Conservation (phyloP, 768 basidiomycete genomes). For the Cyathus striatus region DNA sequence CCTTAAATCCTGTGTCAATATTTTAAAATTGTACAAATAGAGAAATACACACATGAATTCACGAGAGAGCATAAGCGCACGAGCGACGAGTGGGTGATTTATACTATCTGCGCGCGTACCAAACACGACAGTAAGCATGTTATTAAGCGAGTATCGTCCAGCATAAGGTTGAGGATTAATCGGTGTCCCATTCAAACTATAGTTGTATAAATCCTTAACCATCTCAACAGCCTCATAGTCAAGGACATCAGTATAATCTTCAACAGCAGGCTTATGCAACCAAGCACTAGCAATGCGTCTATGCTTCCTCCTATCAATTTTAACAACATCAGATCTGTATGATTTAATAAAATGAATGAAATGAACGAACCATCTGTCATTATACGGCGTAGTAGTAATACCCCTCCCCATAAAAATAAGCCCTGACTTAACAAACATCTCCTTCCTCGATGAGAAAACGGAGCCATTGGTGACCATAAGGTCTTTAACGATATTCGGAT, state of each 20-base stretch:
- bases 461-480: conserved; percentile 39
- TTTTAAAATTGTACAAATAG: neutral
- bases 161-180: conserved; percentile 34
- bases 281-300: conserved; percentile 30
- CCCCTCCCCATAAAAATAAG: conserved; percentile 37
- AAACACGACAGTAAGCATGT: conserved; percentile 40
- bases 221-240: conserved; percentile 35
- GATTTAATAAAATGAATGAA: conserved; percentile 41
- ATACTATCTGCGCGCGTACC: conserved; percentile 34
- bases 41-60: conserved; percentile 38
- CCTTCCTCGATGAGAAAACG: conserved; percentile 41
- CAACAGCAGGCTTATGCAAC: conserved; percentile 27
- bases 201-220: conserved; percentile 28
- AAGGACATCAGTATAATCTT: conserved; percentile 27
- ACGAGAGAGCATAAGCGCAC: conserved; percentile 28
- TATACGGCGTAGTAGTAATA: conserved; percentile 39
- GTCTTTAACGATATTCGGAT: conserved; percentile 37
- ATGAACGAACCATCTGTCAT: conserved; percentile 39
- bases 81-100: conserved; percentile 29
- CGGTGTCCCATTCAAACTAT: conserved; percentile 24
- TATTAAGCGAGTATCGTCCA: conserved; percentile 34
- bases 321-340: conserved; percentile 37
- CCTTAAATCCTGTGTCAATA: conserved; percentile 12
- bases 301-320: conserved; percentile 38
- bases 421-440: conserved; percentile 38